Percentiles rank a stretch among this genome's conserved stretches.
phyloP scores from a whole-genome alignment of 192 early-diverging fungal genomes.

The Entophlyctis helioformis region DNA sequence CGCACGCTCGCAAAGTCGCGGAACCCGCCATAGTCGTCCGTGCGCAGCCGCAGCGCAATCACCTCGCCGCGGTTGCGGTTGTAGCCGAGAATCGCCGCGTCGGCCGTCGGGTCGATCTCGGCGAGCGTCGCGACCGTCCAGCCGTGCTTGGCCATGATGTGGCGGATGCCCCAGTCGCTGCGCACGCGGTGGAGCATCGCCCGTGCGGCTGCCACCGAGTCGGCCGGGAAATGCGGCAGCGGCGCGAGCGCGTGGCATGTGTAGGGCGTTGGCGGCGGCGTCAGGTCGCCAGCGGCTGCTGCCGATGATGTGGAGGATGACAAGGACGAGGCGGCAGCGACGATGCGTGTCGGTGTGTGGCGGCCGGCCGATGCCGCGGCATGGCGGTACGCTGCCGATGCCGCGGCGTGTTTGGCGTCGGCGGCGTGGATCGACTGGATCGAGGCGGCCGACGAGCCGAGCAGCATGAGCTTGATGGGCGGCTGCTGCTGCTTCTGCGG shows the following conservation, averaged over 20 bases:
- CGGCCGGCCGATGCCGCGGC: too few species aligned
- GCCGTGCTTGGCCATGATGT: slow-evolving; percentile 31
- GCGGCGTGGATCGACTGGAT: slow-evolving; percentile 17
- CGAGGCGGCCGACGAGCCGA: slow-evolving; percentile 32
- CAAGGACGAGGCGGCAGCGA: too few species aligned
- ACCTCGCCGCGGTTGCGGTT: slow-evolving; percentile 54
- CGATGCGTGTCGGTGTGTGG: too few species aligned
- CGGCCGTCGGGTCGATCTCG: slow-evolving; percentile 59
- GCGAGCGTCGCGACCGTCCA: slow-evolving; percentile 57
- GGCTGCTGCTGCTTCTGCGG: too few species aligned
- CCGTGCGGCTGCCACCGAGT: slow-evolving; percentile 31
- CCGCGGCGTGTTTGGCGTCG: too few species aligned
- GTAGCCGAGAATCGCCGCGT: slow-evolving; percentile 57
- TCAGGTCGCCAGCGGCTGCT: too few species aligned
- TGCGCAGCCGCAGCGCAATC: slow-evolving; percentile 65
- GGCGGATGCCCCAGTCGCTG: slow-evolving; percentile 42
- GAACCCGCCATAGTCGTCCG: slow-evolving; percentile 66
- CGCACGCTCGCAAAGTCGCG: slow-evolving; percentile 54
- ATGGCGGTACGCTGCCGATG: too few species aligned
- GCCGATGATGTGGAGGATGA: too few species aligned
- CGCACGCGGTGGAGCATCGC: slow-evolving; percentile 52
- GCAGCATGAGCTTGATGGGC: slow-evolving; percentile 45
- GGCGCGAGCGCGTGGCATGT: slow-evolving; percentile 48
- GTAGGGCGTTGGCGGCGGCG: too few species aligned
- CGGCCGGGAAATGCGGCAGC: slow-evolving; percentile 38